phyloP scores from a whole-genome alignment of 2,329 filamentous ascomycete species.

The Epichloe typhina region DNA sequence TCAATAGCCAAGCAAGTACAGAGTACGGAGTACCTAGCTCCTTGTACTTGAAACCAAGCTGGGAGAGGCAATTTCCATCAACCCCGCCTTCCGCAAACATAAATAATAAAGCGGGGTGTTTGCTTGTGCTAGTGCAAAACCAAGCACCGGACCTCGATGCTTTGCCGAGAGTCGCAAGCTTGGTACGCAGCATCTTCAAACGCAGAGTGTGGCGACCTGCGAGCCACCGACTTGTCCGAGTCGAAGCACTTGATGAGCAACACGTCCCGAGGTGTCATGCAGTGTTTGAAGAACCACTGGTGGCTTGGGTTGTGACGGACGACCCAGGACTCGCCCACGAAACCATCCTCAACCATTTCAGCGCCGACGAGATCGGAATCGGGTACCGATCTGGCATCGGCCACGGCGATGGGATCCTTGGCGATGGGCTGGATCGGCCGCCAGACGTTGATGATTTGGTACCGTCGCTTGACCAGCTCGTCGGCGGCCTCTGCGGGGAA shows the following conservation, averaged over 20 bases:
- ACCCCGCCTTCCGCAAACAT: background rate
- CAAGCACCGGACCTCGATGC: conserved; percentile 51
- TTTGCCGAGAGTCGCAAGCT: conserved; percentile 44
- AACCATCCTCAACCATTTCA: conserved; percentile 35
- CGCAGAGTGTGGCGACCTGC: conserved; percentile 39
- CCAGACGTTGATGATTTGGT: conserved; percentile 41
- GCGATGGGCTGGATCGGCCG: conserved; percentile 23
- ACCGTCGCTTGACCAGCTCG: conserved; percentile 22
- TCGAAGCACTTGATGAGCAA: conserved; percentile 50
- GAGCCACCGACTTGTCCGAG: conserved; percentile 41
- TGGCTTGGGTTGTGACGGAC: conserved; percentile 29
- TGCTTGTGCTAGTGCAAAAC: conserved; percentile 39
- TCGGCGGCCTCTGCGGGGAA: conserved; percentile 31
- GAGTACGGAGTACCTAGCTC: too few species aligned
- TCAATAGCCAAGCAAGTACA: too few species aligned
- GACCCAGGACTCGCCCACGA: conserved; percentile 34
- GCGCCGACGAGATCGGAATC: conserved; percentile 38
- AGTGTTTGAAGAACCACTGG: conserved; percentile 40
- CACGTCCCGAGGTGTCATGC: conserved; percentile 38
- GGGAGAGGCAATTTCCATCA: background rate
- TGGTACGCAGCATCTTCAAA: conserved; percentile 38
- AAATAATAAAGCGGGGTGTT: too few species aligned
- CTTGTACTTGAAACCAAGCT: too few species aligned
- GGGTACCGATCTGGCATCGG: conserved; percentile 34
- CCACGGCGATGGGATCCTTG: conserved; percentile 38